Evolutionary conservation across 2,329 filamentous ascomycete species (phyloP), one percentile per base, ranked within the genome.

Genomic region (Nemania serpens): DNA sequence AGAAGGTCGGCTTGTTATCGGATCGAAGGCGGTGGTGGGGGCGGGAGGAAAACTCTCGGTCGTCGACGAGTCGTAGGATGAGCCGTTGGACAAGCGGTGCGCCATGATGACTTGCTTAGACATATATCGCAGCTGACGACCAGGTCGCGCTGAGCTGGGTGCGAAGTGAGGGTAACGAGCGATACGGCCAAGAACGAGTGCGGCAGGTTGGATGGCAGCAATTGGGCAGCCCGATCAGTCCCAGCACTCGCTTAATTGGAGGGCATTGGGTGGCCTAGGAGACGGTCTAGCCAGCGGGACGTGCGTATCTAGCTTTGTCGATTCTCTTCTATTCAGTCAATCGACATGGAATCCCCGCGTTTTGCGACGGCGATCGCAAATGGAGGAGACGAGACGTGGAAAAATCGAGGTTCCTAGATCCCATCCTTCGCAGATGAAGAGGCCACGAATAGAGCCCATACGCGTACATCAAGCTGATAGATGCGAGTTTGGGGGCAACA

Each of bases 41-140:
- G 66, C 11, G 36, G 64, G 59, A 20, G 70, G 67, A 42, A 68
- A 70, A 17, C 53, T 58, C 54, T 73, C 66, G 18, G 62, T 55
- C 45, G 66, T 64, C 33, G 43, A 46, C 46, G 65, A 68, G 33
- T 63, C 56, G 17, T 62, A 68, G 17, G 68, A 69, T 5, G 53
- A 57, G 37, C 36, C 37, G 13, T 34, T 36, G 22, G 61, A 55
- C 20, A 39, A 46, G 46, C 33, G 17, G 11, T 39, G 56, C 29
- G 68, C 64, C 68, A 71, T 71, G 41, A 25, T 59, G 22, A 34
- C n/a, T 34, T 18, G 39, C n/a, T 34, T 18, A 34, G 18, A 5
- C 18, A 33, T 22, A 5, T 33, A 13, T 7, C 25, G 25, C 25
- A 29, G 25, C 25, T 29, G 7, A 29, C 7, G 25, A 29, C 4